phyloP scores from a whole-genome alignment of 2,329 filamentous ascomycete genomes.

The Colletotrichum lentis region DNA sequence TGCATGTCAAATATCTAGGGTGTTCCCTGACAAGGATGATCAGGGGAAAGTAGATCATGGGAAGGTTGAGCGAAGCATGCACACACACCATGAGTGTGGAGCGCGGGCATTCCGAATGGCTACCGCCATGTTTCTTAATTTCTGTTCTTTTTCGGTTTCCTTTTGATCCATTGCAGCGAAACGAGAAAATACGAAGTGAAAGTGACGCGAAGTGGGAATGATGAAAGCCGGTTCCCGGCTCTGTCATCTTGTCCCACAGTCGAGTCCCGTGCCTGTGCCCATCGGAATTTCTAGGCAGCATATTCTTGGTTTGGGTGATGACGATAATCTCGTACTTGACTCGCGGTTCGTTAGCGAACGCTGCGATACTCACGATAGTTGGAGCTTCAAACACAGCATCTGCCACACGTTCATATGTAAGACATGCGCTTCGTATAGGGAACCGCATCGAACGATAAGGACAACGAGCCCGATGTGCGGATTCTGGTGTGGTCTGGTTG shows the following conservation, averaged over 20 bases:
- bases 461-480: not conserved
- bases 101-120: not conserved
- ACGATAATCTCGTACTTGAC: constrained; percentile 30
- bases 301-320: constrained; percentile 11
- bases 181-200: not conserved
- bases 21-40: constrained; percentile 14
- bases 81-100: not conserved
- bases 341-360: constrained; percentile 6
- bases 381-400: not conserved
- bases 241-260: not conserved
- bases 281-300: constrained; percentile 15
- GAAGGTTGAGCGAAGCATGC: constrained; percentile 18
- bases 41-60: constrained; percentile 13
- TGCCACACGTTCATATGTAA: constrained; percentile 6
- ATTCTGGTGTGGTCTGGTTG: not conserved
- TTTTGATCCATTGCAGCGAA: not conserved
- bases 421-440: constrained; percentile 27
- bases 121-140: not conserved
- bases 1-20: constrained; percentile 6
- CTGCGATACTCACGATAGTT: constrained; percentile 1
- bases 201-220: not conserved
- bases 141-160: not conserved
- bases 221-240: not conserved
- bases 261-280: constrained; percentile 22
- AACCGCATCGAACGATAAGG: constrained; percentile 11